phyloP scores from a whole-genome alignment of 345 rosid genomes.

The Clarkia xantiana region DNA sequence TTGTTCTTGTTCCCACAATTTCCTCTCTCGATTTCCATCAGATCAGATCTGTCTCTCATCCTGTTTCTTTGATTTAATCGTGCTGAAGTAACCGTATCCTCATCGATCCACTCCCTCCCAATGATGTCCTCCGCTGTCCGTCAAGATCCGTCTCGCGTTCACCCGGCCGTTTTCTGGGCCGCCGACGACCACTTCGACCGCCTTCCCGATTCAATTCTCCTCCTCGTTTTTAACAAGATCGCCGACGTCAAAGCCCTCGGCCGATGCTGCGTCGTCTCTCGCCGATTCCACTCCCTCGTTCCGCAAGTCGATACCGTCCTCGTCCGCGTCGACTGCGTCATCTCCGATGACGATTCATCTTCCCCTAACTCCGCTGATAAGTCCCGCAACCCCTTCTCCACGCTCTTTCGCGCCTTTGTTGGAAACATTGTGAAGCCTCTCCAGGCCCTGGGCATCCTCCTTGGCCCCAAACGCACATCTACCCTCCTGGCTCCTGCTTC shows the following conservation, averaged over 20 bases:
- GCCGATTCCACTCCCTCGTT: conserved; percentile 59
- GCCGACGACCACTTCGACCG: conserved; percentile 67
- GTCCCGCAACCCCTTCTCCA: conserved; percentile 40
- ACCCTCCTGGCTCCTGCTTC: conserved; percentile 10
- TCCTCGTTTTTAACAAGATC: conserved; percentile 63
- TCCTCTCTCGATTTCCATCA: no score
- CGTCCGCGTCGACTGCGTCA: conserved; percentile 83
- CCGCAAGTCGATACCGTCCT: conserved; percentile 78
- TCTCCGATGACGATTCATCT: conserved; percentile 64
- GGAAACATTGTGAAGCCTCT: conserved; percentile 68
- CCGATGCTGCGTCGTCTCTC: conserved; percentile 73
- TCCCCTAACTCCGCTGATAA: conserved; percentile 29
- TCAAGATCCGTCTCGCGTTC: conserved; percentile 29
- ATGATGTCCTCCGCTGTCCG: conserved; percentile 9
- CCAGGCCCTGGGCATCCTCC: conserved; percentile 51
- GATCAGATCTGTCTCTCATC: no score
- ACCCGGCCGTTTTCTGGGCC: conserved; percentile 41
- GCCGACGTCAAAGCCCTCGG: conserved; percentile 92
- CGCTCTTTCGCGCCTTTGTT: conserved; percentile 39
- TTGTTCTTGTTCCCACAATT: no score
- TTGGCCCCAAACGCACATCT: conserved; percentile 34
- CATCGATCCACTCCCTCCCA: no score
- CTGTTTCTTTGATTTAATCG: no score
- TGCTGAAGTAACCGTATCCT: no score
- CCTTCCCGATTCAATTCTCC: conserved; percentile 67